A percentile compares a stretch with the other conserved stretches of the same genome.
Conservation (phyloP, 768 basidiomycete species). For the Candolleomyces aberdarensis region DNA sequence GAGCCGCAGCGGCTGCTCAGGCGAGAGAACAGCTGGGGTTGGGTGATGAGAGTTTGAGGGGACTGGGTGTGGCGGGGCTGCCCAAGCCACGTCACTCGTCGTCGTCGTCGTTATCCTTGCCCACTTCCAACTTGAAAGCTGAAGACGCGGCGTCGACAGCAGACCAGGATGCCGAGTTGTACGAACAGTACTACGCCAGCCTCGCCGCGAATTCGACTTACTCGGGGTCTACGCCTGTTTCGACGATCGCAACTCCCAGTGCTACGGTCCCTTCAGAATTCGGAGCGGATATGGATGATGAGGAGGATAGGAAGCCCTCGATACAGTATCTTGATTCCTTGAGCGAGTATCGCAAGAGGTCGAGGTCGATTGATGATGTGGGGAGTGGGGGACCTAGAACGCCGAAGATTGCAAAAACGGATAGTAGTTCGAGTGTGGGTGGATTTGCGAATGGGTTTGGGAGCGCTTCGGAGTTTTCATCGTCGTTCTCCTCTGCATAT, state of each 20-base stretch:
- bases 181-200: constrained; percentile 80
- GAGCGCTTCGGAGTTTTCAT: constrained; percentile 4
- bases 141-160: neutral
- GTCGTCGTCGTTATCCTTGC: neutral
- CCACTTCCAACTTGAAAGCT: neutral
- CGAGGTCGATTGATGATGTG: constrained; percentile 62
- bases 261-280: constrained; percentile 49
- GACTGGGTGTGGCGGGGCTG: constrained; percentile 56
- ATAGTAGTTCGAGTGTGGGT: constrained; percentile 4
- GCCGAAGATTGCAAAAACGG: constrained; percentile 37
- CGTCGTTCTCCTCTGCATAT: neutral
- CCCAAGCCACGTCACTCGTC: constrained; percentile 13
- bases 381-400: constrained; percentile 37
- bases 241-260: constrained; percentile 61
- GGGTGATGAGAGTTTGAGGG: constrained; percentile 68
- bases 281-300: constrained; percentile 45
- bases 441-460: constrained; percentile 18
- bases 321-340: constrained; percentile 65
- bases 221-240: constrained; percentile 40
- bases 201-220: constrained; percentile 58
- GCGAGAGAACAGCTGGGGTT: constrained; percentile 24
- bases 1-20: constrained; percentile 37
- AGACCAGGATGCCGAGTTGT: constrained; percentile 22
- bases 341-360: constrained; percentile 73
- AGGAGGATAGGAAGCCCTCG: constrained; percentile 66